A percentile compares a stretch with the other conserved stretches of the same genome.
Evolutionary conservation across 1,284 basidiomycete species (phyloP).

Genomic region (Coniferiporia weirii): DNA sequence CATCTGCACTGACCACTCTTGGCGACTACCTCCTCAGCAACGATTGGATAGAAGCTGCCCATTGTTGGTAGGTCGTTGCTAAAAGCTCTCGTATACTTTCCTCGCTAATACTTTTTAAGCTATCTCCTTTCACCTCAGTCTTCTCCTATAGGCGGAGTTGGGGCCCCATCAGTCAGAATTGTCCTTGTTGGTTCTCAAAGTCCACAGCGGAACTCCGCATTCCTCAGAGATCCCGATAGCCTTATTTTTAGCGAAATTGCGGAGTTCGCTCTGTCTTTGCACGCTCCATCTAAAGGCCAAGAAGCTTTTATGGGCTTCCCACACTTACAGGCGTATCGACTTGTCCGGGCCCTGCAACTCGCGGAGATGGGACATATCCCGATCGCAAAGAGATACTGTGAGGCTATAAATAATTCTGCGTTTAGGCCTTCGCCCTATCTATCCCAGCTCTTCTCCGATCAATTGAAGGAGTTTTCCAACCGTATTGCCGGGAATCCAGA

Average conservation of each 20-base stretch:
- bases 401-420: conserved; percentile 77
- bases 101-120: conserved; percentile 36
- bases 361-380: conserved; percentile 78
- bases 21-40: conserved; percentile 78
- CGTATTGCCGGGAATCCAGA: conserved; percentile 76
- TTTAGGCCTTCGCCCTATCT: conserved; percentile 65
- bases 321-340: conserved; percentile 85
- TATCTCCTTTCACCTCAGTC: conserved; percentile 87
- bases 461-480: conserved; percentile 79
- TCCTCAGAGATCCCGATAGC: conserved; percentile 70
- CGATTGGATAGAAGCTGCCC: conserved; percentile 81
- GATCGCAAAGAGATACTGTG: conserved; percentile 81
- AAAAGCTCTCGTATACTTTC: conserved; percentile 14
- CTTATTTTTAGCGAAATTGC: conserved; percentile 88
- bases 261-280: conserved; percentile 86
- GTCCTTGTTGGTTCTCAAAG: conserved; percentile 62
- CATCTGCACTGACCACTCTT: conserved; percentile 78
- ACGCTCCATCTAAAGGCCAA: conserved; percentile 73
- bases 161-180: conserved; percentile 56
- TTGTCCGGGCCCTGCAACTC: conserved; percentile 73
- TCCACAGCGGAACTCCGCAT: conserved; percentile 47
- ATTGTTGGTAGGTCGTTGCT: conserved; percentile 67
- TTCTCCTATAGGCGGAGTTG: conserved; percentile 67
- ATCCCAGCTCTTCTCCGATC: conserved; percentile 62
- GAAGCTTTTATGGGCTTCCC: conserved; percentile 81